Evolutionary conservation across 306 rosid genomes (phyloP).

Genomic region (Fagus sylvatica): DNA sequence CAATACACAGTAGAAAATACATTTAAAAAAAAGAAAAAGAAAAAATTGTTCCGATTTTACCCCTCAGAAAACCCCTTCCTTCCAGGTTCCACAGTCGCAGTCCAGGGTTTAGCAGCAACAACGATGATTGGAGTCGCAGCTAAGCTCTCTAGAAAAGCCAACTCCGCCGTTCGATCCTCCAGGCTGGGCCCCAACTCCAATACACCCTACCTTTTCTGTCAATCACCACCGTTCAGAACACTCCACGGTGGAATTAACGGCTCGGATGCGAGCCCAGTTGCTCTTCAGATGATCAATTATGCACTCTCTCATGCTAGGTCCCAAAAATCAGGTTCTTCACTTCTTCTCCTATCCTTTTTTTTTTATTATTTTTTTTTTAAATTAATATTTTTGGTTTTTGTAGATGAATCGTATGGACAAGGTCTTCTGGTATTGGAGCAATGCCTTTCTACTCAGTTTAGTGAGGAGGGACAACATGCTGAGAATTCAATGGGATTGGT

Average conservation of each 20-base stretch:
- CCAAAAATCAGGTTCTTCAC: slow-evolving; percentile 65
- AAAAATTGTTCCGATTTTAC: not conserved
- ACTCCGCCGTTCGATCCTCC: slow-evolving; percentile 29
- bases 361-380: not conserved
- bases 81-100: not conserved
- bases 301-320: slow-evolving; percentile 77
- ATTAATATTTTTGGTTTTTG: not conserved
- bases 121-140: slow-evolving; percentile 54
- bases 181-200: slow-evolving; percentile 27
- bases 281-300: slow-evolving; percentile 68
- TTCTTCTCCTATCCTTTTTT: not conserved
- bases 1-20: not conserved
- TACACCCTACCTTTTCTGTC: slow-evolving; percentile 12
- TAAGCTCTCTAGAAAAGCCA: slow-evolving; percentile 39
- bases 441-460: slow-evolving; percentile 59
- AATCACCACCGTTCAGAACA: slow-evolving; percentile 38
- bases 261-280: slow-evolving; percentile 53
- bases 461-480: slow-evolving; percentile 54
- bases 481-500: slow-evolving; percentile 69
- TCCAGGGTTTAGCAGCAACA: slow-evolving; percentile 2
- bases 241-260: slow-evolving; percentile 44
- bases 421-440: slow-evolving; percentile 69
- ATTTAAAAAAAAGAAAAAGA: too few relatives aligned
- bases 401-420: slow-evolving; percentile 76
- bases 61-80: not conserved